phyloP scores from a whole-genome alignment of 1,284 basidiomycete species.

The Cutaneotrichosporon sp. region DNA sequence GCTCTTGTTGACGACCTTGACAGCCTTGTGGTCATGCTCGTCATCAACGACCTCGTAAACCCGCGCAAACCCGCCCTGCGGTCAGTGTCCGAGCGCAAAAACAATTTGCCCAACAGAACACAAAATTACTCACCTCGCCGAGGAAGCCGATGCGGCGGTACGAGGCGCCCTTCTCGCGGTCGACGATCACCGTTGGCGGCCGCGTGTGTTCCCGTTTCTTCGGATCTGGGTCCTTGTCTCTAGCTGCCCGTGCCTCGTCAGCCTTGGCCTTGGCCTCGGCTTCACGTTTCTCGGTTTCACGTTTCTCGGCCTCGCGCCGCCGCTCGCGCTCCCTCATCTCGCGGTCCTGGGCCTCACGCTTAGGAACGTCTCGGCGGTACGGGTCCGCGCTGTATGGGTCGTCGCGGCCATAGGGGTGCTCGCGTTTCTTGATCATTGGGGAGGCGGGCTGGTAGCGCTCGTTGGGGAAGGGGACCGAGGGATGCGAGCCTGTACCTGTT shows the following conservation, averaged over 20 bases:
- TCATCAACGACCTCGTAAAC: conserved; percentile 82
- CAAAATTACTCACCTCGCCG: conserved; percentile 68
- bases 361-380: neutral
- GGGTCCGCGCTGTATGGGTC: neutral
- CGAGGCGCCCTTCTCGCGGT: conserved; percentile 61
- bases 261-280: conserved; percentile 2
- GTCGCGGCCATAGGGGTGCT: neutral
- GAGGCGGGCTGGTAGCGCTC: neutral
- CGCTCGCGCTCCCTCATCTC: neutral
- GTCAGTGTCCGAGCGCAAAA: conserved; percentile 2
- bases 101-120: neutral
- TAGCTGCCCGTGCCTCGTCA: neutral
- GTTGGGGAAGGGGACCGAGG: conserved; percentile 6
- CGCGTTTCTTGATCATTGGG: neutral
- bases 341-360: neutral
- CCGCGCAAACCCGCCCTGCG: conserved; percentile 81
- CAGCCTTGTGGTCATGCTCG: conserved; percentile 66
- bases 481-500: neutral
- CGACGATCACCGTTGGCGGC: conserved; percentile 73
- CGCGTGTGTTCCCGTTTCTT: conserved; percentile 72
- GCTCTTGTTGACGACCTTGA: conserved; percentile 81
- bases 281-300: neutral
- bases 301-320: neutral
- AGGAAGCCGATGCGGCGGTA: conserved; percentile 74
- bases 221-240: conserved; percentile 33